Evolutionary conservation across 306 rosid genomes (phyloP).

Genomic region (Fagus crenata): DNA sequence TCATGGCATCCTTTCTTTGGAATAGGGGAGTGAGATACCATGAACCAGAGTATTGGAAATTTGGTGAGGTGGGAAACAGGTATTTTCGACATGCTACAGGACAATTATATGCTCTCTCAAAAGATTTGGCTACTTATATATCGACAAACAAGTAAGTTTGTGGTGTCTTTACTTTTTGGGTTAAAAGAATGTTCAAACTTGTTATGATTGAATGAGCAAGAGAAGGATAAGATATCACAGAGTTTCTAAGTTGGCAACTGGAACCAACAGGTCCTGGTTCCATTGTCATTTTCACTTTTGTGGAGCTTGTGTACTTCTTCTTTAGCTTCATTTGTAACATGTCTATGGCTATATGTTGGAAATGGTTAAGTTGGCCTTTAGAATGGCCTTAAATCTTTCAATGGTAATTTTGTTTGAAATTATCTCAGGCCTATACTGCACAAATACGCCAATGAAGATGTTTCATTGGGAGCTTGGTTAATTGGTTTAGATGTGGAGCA

Average conservation of each 20-base stretch:
- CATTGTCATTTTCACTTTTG: constrained; percentile 1
- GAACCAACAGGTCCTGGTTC: constrained; percentile 4
- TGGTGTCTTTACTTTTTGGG: constrained; percentile 1
- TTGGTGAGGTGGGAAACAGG: constrained; percentile 80
- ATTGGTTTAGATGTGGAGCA: constrained; percentile 87
- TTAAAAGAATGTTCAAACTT: constrained; percentile 3
- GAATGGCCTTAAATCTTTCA: constrained; percentile 17
- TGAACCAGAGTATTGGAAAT: constrained; percentile 95
- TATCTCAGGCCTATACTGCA: constrained; percentile 68
- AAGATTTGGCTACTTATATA: constrained; percentile 78
- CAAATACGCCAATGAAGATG: constrained; percentile 92
- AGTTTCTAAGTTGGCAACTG: background rate
- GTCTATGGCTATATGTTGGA: background rate
- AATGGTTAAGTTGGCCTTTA: constrained; percentile 8
- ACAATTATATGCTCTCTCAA: constrained; percentile 82
- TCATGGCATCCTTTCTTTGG: constrained; percentile 25
- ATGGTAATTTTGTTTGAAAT: constrained; percentile 14
- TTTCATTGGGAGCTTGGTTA: constrained; percentile 89
- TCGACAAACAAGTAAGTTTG: constrained; percentile 67
- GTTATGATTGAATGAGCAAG: constrained; percentile 4
- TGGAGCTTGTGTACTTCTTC: constrained; percentile 3
- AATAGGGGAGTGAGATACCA: constrained; percentile 85
- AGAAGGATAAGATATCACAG: background rate
- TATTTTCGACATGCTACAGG: constrained; percentile 96
- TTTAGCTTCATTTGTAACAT: constrained; percentile 4